phyloP scores from a whole-genome alignment of 2,329 filamentous ascomycete species.

The Seiridium unicorne region DNA sequence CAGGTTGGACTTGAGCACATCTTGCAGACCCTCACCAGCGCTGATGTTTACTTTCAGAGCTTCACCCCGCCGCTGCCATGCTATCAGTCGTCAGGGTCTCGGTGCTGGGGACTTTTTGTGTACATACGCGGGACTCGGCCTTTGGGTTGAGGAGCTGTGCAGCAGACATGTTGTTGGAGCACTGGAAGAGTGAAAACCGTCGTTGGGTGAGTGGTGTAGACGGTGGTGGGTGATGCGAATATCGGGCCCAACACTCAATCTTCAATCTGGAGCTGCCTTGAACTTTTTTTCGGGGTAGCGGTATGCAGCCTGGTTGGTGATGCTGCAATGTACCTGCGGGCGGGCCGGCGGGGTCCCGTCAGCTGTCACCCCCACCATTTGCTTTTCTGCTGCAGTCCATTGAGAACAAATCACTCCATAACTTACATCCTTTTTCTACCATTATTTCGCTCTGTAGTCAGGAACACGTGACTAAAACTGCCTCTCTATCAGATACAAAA shows the following conservation, averaged over 20 bases:
- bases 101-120: slow-evolving; percentile 2
- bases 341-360: too few species aligned
- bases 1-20: slow-evolving; percentile 96
- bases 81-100: slow-evolving; percentile 17
- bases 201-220: background rate
- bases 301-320: too few species aligned
- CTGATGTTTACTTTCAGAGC: slow-evolving; percentile 95
- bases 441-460: too few species aligned
- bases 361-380: too few species aligned
- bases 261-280: too few species aligned
- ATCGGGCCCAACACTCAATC: too few species aligned
- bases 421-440: too few species aligned
- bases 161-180: slow-evolving; percentile 71
- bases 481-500: too few species aligned
- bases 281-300: background rate
- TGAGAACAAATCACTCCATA: too few species aligned
- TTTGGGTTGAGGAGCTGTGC: slow-evolving; percentile 98
- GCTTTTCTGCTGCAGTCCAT: too few species aligned
- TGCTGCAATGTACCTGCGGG: too few species aligned
- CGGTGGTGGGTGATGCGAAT: background rate
- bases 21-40: slow-evolving; percentile 86
- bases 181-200: background rate
- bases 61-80: slow-evolving; percentile 83
- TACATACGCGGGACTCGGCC: slow-evolving; percentile 88
- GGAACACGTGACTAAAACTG: too few species aligned